Base-by-base conservation (phyloP, 176 grass and related monocot genomes). In the Triticum timopheevii region DNA sequence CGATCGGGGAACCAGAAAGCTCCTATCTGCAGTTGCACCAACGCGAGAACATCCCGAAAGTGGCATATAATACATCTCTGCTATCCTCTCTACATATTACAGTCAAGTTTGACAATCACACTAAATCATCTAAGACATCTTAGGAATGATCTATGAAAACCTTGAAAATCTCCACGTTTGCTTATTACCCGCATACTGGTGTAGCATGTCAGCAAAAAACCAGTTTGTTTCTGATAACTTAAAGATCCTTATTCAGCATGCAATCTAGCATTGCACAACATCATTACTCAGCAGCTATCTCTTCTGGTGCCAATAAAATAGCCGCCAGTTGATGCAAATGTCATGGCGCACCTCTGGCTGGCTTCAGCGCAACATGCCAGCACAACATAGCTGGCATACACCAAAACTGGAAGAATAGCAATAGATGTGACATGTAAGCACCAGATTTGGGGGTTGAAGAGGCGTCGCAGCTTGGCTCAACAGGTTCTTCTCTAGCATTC, bases 221-320 rank as follows among this genome's bases (percentile, higher is more conserved):
- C 83, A 80, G 64, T 17, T 45, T 45, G 40, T 44, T 9, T 79
- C 65, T 13, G 11, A 79, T 39, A 59, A 79, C 16, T 67, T 76
- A 63, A 42, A 68, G n/a, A 33, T 40, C 70, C 49, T 69, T 20
- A 22, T 79, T 49, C 7, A 33, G 16, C 20, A 1, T 87, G 74
- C 67, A 84, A 61, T 68, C 47, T 87, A 90, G 31, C 22, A 62
- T 78, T 47, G 36, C 85, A 68, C 24, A 67, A n/a, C 80, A 40
- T 33, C 34, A 73, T 61, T 23, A 58, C 45, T 69, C 45, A 33
- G 20, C 42, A 12, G 34, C 63, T 35, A 73, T 75, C 35, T 75
- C 58, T 68, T 13, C 16, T 83, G 52, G 31, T 78, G 31, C 40
- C 38, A 44, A 8, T 86, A 20, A 22, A 82, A 72, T 49, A 82